Evolutionary conservation across 768 basidiomycete genomes (phyloP).

Genomic region (Pluteus cervinus): DNA sequence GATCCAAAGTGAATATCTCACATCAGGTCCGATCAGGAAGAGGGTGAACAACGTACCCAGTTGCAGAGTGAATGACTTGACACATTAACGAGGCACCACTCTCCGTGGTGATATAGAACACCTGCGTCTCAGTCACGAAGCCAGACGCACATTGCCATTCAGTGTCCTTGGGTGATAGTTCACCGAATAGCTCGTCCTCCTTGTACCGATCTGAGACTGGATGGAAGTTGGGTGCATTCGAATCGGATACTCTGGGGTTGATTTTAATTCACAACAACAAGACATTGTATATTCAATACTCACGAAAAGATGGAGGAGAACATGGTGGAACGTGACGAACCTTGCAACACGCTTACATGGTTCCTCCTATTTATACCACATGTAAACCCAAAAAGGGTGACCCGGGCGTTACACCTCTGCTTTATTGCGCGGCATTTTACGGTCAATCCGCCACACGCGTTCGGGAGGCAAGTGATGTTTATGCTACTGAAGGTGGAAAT

Average conservation of each 20-base stretch:
- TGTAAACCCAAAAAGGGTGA: too few species aligned
- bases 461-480: too few species aligned
- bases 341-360: too few species aligned
- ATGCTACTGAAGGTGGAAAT: too few species aligned
- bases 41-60: conserved; percentile 59
- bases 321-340: conserved; percentile 57
- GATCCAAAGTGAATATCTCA: conserved; percentile 6
- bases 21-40: conserved; percentile 8
- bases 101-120: conserved; percentile 74
- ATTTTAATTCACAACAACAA: too few species aligned
- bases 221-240: conserved; percentile 72
- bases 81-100: conserved; percentile 78
- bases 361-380: too few species aligned
- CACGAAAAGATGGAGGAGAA: conserved; percentile 77
- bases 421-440: too few species aligned
- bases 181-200: conserved; percentile 61
- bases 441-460: too few species aligned
- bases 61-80: conserved; percentile 83
- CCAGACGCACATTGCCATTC: conserved; percentile 82
- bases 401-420: too few species aligned
- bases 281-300: conserved; percentile 31
- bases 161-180: conserved; percentile 66
- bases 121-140: conserved; percentile 88
- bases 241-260: conserved; percentile 55
- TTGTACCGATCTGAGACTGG: conserved; percentile 64